Evolutionary conservation across 2,329 filamentous ascomycete species (phyloP).

Genomic region (Fusarium sp.): DNA sequence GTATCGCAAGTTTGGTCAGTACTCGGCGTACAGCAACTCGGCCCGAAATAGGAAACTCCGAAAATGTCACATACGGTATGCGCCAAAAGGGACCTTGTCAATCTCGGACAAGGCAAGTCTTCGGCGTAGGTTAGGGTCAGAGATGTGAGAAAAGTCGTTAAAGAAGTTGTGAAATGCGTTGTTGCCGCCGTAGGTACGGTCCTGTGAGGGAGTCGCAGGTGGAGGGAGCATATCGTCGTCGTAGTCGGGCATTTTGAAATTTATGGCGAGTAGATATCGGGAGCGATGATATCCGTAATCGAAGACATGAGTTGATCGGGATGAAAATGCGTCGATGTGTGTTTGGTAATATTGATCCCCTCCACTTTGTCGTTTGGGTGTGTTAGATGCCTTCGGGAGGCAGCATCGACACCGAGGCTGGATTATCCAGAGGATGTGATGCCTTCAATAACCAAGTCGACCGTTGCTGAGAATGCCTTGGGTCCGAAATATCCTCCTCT

Average conservation of each 20-base stretch:
- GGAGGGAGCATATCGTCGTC: slow-evolving; percentile 56
- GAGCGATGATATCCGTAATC: slow-evolving; percentile 34
- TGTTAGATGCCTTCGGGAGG: slow-evolving; percentile 12
- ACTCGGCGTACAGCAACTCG: not conserved
- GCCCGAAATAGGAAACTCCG: not conserved
- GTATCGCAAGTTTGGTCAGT: slow-evolving; percentile 9
- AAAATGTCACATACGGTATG: slow-evolving; percentile 65
- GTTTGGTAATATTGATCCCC: slow-evolving; percentile 32
- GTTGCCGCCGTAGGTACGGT: slow-evolving; percentile 70
- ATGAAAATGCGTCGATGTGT: slow-evolving; percentile 20
- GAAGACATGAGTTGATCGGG: slow-evolving; percentile 44
- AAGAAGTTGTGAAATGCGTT: slow-evolving; percentile 80
- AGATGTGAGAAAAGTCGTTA: slow-evolving; percentile 73
- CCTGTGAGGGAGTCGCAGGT: slow-evolving; percentile 50
- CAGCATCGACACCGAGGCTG: slow-evolving; percentile 19
- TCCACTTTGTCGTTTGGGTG: slow-evolving; percentile 26
- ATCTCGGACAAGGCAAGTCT: slow-evolving; percentile 82
- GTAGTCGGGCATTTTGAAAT: slow-evolving; percentile 45
- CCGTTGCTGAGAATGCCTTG: not conserved
- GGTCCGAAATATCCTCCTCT: not conserved
- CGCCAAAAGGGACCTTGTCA: slow-evolving; percentile 81
- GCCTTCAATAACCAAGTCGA: not conserved
- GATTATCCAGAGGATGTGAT: not conserved
- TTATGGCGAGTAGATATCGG: slow-evolving; percentile 39
- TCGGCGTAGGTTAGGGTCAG: slow-evolving; percentile 81